A percentile compares a stretch with the other conserved stretches of the same genome.
Conservation (phyloP, 2,329 filamentous ascomycete species). For the Stagonosporopsis chrysanthemi region DNA sequence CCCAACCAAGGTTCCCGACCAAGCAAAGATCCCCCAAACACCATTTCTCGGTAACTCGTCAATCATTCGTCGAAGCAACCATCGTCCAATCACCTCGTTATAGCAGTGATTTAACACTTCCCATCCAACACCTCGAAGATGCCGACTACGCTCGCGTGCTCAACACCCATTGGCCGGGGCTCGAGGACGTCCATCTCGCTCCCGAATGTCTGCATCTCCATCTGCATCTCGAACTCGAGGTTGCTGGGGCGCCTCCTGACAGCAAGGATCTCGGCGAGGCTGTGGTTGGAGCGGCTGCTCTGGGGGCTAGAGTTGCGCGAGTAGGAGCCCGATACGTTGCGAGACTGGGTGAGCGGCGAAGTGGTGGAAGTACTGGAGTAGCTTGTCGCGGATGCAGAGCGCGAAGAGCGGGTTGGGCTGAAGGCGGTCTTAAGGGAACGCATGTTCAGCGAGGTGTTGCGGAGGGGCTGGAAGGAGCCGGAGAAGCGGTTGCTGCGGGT, state of each 20-base stretch:
- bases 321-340: constrained; percentile 4
- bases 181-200: constrained; percentile 44
- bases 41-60: constrained; percentile 4
- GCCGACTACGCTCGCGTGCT: constrained; percentile 42
- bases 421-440: constrained; percentile 47
- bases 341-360: constrained; percentile 32
- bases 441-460: constrained; percentile 37
- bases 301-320: constrained; percentile 29
- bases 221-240: constrained; percentile 47
- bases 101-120: constrained; percentile 25
- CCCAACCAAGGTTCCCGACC: background rate
- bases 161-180: constrained; percentile 34
- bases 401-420: constrained; percentile 42
- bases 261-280: constrained; percentile 43
- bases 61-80: background rate
- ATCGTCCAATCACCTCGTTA: background rate
- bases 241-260: constrained; percentile 44
- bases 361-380: constrained; percentile 37
- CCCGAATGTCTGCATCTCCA: constrained; percentile 43
- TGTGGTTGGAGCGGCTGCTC: constrained; percentile 18
- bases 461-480: constrained; percentile 44
- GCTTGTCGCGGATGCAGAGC: constrained; percentile 36
- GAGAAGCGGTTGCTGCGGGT: constrained; percentile 50
- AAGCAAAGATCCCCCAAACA: background rate
- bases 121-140: constrained; percentile 51